Conservation (phyloP, 257 asterid species). For the Mentha longifolia region DNA sequence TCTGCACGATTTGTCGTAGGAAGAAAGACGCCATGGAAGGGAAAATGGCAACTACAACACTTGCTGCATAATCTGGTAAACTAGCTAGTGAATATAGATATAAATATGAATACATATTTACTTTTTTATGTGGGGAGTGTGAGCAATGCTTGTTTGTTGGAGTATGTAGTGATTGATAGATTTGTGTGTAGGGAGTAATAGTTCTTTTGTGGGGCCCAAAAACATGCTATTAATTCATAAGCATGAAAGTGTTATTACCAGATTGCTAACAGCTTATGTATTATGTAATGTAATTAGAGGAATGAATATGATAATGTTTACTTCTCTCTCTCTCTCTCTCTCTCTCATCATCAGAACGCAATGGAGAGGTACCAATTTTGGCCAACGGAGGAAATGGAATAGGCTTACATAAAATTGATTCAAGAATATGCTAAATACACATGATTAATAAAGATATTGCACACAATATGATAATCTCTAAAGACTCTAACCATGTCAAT, state of each 20-base stretch:
- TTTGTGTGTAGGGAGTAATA: slow-evolving; percentile 52
- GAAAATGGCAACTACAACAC: slow-evolving; percentile 53
- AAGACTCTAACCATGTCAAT: slow-evolving; percentile 30
- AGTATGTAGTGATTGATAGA: slow-evolving; percentile 41
- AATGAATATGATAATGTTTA: slow-evolving; percentile 1
- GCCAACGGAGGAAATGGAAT: neutral
- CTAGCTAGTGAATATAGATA: slow-evolving; percentile 48
- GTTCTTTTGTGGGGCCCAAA: slow-evolving; percentile 44
- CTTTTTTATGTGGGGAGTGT: neutral
- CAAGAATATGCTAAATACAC: slow-evolving; percentile 32
- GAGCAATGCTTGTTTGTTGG: slow-evolving; percentile 34
- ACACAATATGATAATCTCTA: slow-evolving; percentile 38
- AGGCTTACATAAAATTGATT: slow-evolving; percentile 30
- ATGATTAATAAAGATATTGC: slow-evolving; percentile 27
- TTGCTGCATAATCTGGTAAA: slow-evolving; percentile 51
- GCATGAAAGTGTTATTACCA: slow-evolving; percentile 23
- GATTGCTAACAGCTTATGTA: slow-evolving; percentile 46
- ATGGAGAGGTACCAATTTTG: too few species aligned
- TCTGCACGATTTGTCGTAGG: slow-evolving; percentile 80
- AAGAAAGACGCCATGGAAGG: slow-evolving; percentile 99
- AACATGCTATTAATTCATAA: slow-evolving; percentile 44
- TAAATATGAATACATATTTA: neutral
- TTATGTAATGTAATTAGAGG: slow-evolving; percentile 46
- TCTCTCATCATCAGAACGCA: neutral
- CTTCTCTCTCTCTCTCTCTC: neutral